phyloP scores from a whole-genome alignment of 148 eudicot genomes.

The Spergularia marina region DNA sequence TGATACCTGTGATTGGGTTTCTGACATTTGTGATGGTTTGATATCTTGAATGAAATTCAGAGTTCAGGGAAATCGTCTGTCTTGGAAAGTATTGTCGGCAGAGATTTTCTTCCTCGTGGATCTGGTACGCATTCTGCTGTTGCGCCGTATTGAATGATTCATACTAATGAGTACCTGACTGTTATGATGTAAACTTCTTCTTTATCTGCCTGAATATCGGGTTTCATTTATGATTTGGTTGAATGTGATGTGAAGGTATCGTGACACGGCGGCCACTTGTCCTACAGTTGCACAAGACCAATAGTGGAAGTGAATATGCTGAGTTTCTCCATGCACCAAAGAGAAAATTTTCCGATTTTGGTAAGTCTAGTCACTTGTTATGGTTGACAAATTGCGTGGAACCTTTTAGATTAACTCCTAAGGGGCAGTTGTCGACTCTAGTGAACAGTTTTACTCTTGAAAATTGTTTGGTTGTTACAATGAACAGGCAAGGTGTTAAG shows the following conservation, averaged over 20 bases:
- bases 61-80: conserved; percentile 99
- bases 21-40: conserved; percentile 12
- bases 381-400: background rate
- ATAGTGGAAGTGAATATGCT: conserved; percentile 75
- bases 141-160: background rate
- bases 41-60: conserved; percentile 31
- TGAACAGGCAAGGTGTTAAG: background rate
- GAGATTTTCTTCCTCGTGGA: conserved; percentile 99
- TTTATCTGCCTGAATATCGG: background rate
- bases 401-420: background rate
- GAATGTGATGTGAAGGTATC: conserved; percentile 46
- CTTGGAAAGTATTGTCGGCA: conserved; percentile 87
- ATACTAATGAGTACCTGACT: too few relatives aligned
- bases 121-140: conserved; percentile 48
- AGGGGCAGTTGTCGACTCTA: background rate
- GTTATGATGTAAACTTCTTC: background rate
- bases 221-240: background rate
- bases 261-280: conserved; percentile 97
- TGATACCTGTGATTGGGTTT: background rate
- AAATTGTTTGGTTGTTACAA: background rate
- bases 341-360: conserved; percentile 69
- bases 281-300: conserved; percentile 87
- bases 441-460: background rate
- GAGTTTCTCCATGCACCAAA: conserved; percentile 96
- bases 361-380: conserved; percentile 33